phyloP scores from a whole-genome alignment of 1,139 yeast species.

The Blastobotrys serpentis region DNA sequence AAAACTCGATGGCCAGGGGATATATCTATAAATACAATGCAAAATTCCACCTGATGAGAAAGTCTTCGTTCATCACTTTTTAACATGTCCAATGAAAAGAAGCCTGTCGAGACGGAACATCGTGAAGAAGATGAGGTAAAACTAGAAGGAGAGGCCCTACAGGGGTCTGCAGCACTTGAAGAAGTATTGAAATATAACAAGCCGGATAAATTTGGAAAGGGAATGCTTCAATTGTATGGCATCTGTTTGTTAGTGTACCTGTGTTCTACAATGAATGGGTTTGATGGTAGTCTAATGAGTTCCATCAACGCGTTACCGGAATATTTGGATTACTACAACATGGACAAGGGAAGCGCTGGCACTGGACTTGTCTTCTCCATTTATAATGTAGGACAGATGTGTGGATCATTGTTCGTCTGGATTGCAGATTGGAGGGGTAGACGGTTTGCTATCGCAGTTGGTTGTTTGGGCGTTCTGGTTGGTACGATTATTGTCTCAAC shows the following conservation, averaged over 20 bases:
- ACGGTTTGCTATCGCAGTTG: constrained; percentile 22
- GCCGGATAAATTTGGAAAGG: constrained; percentile 18
- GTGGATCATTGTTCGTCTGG: constrained; percentile 18
- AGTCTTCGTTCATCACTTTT: background rate
- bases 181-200: constrained; percentile 13
- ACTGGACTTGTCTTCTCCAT: constrained; percentile 22
- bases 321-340: constrained; percentile 16
- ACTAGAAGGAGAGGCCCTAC: constrained; percentile 6
- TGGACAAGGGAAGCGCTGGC: constrained; percentile 17
- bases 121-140: constrained; percentile 1
- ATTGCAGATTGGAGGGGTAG: constrained; percentile 22
- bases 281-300: constrained; percentile 23
- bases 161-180: constrained; percentile 16
- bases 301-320: constrained; percentile 20
- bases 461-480: constrained; percentile 29
- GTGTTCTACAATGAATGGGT: constrained; percentile 22
- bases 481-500: constrained; percentile 32
- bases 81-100: background rate
- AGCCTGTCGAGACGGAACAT: background rate
- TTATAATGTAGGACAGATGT: constrained; percentile 18
- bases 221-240: constrained; percentile 21
- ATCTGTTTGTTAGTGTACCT: constrained; percentile 20
- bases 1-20: background rate
- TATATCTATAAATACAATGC: background rate
- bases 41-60: background rate